Evolutionary conservation across 1,284 basidiomycete species (phyloP).

Genomic region (Cryptococcus neoformans): DNA sequence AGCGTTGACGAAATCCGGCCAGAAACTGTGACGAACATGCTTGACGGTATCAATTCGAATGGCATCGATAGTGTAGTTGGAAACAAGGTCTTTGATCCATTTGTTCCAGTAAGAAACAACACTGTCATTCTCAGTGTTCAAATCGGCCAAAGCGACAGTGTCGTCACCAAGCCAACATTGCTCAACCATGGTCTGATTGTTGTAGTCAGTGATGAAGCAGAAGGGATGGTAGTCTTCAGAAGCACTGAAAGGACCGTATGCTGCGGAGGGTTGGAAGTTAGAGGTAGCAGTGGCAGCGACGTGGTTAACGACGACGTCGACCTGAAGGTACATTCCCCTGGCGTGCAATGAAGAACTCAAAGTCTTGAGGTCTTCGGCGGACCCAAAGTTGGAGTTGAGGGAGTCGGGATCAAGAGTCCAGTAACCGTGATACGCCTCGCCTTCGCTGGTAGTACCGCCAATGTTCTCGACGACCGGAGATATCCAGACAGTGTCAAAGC

Average conservation of each 20-base stretch:
- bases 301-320: constrained; percentile 49
- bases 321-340: constrained; percentile 54
- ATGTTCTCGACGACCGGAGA: constrained; percentile 46
- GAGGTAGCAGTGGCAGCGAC: constrained; percentile 25
- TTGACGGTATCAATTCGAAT: constrained; percentile 53
- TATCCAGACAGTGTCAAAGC: constrained; percentile 49
- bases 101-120: constrained; percentile 46
- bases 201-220: constrained; percentile 48
- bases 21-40: constrained; percentile 51
- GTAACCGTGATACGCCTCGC: constrained; percentile 49
- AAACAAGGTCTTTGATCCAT: constrained; percentile 51
- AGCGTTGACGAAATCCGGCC: constrained; percentile 47
- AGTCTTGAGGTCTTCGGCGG: constrained; percentile 48
- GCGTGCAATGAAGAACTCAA: constrained; percentile 50
- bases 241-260: constrained; percentile 37
- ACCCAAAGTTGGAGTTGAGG: constrained; percentile 52
- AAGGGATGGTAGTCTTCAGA: constrained; percentile 48
- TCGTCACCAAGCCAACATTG: constrained; percentile 52
- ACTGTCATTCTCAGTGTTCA: constrained; percentile 50
- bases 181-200: constrained; percentile 51
- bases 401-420: constrained; percentile 24
- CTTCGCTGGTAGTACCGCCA: constrained; percentile 31
- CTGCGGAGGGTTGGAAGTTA: constrained; percentile 12
- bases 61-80: constrained; percentile 49
- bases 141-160: constrained; percentile 42